A percentile compares a stretch with the other conserved stretches of the same genome.
These are phyloP conservation scores for Xanthoconium purpureum DNA, from an alignment of 768 basidiomycete genomes.

Conservation along the genomic window DNA sequence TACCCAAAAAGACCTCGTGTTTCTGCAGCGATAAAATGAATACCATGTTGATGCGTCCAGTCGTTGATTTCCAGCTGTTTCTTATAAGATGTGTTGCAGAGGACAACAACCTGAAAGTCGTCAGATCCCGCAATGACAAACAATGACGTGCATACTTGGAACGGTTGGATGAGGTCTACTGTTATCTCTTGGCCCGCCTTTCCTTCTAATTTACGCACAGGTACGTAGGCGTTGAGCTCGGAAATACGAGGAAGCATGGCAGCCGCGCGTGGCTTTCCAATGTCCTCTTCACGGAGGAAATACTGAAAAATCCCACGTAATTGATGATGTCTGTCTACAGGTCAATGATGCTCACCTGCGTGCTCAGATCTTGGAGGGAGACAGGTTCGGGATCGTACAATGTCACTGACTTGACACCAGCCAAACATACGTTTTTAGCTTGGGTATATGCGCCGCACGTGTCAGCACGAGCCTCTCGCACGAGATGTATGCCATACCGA, in stretches of 20 bases:
- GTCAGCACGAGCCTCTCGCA: conserved; percentile 10
- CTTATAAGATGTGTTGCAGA: conserved; percentile 71
- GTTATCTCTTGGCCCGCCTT: conserved; percentile 72
- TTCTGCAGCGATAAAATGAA: conserved; percentile 89
- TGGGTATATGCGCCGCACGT: conserved; percentile 8
- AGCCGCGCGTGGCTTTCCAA: conserved; percentile 84
- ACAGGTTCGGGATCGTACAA: conserved; percentile 92
- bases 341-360: conserved; percentile 59
- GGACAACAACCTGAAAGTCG: conserved; percentile 71
- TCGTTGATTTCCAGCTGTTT: conserved; percentile 95
- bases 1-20: conserved; percentile 95
- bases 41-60: conserved; percentile 86
- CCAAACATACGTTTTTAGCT: conserved; percentile 92
- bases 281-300: conserved; percentile 83
- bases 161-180: conserved; percentile 78
- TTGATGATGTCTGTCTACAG: neutral
- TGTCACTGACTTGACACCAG: conserved; percentile 96
- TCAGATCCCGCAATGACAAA: conserved; percentile 6
- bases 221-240: conserved; percentile 95
- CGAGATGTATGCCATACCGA: conserved; percentile 51
- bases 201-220: conserved; percentile 84
- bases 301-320: conserved; percentile 53
- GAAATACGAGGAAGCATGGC: conserved; percentile 86
- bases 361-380: conserved; percentile 84
- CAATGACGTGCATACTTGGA: conserved; percentile 61